Evolutionary conservation across 768 basidiomycete genomes (phyloP), one percentile per base, ranked within the genome.

Genomic region (Agaricus subrufescens): DNA sequence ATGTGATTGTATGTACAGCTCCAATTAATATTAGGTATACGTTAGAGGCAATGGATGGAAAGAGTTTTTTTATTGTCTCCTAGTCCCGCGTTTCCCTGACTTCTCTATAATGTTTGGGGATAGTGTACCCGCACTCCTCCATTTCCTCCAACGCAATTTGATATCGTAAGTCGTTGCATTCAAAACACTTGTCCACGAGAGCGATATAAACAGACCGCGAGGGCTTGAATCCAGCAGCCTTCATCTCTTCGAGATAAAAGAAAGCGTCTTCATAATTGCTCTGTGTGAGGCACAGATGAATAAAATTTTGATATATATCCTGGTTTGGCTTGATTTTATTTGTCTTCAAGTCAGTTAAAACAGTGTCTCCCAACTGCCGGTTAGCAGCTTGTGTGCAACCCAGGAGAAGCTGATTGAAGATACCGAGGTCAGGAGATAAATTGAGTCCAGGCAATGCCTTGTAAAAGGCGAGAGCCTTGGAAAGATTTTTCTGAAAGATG

Each of bases 211-310:
- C 69, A 1, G 64, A 63, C 26, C 63, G 63, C 9, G 80, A 67
- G 0, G 92, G 90, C n/a, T 73, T 62, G 62, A 82, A 73, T 8
- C 74, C 74, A 37, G 77, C 78, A 0, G 75, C 70, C 68, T 94
- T 94, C 88, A 92, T 91, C 73, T 90, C 87, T 66, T 94, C 91
- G 31, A 96, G 77, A 69, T 91, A 93, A 65, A 84, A 86, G 71
- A 94, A 94, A 0, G 91, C 90, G 58, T 92, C 90, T 64, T 94
- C 91, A 68, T 92, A 95, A 73, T 75, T 7, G 79, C 68, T 63
- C 34, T 89, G 86, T 0, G 84, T 83, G 12, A 94, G 76, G 64
- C 84, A 87, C 3, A 94, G 78, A 10, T 72, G 60, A 58, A 94
- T 81, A 70, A 93, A 77, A 31, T 76, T 75, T 62, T 85, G 81